Conservation (phyloP, 2,329 filamentous ascomycete genomes). For the Beauveria bassiana region DNA sequence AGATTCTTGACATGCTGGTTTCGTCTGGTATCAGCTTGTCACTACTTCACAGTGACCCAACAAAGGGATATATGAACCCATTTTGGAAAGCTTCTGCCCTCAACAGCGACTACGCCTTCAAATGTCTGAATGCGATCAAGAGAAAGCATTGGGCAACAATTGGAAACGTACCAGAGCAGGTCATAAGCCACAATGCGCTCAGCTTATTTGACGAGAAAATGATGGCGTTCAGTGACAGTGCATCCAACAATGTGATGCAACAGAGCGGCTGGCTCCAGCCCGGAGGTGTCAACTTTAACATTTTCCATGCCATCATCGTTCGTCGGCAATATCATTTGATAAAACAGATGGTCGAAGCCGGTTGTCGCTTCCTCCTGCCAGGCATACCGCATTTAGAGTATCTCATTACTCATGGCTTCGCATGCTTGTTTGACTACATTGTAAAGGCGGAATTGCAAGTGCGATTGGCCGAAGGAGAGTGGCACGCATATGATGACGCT, state of each 20-base stretch:
- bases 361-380: not conserved
- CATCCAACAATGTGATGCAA: not conserved
- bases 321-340: slow-evolving; percentile 2
- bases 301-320: not conserved
- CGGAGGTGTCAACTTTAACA: not conserved
- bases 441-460: not conserved
- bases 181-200: not conserved
- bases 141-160: not conserved
- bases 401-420: not conserved
- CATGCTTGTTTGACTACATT: not conserved
- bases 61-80: not conserved
- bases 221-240: not conserved
- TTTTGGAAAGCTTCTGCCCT: not conserved
- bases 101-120: not conserved
- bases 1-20: slow-evolving; percentile 3
- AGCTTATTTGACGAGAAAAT: not conserved
- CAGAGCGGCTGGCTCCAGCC: not conserved
- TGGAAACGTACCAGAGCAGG: no score
- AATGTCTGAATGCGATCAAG: not conserved
- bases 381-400: not conserved
- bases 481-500: slow-evolving; percentile 3
- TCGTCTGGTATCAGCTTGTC: not conserved
- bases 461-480: not conserved
- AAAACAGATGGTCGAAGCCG: not conserved
- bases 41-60: not conserved